Conservation (phyloP, 805 yeast genomes). For the Starmerella vaccinii region DNA sequence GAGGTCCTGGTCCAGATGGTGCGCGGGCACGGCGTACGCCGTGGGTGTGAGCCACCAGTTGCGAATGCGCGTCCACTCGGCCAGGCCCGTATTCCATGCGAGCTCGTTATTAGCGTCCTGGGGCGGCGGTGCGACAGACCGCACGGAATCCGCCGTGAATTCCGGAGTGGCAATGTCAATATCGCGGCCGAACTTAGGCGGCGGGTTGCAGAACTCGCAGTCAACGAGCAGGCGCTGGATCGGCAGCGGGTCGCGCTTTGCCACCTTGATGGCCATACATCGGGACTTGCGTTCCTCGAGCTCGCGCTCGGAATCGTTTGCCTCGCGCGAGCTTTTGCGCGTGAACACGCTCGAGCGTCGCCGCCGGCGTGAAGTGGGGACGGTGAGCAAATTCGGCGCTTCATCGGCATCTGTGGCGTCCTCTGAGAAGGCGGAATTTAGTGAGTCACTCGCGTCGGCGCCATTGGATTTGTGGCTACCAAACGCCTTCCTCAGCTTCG, state of each 20-base stretch:
- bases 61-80: slow-evolving; percentile 62
- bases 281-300: slow-evolving; percentile 23
- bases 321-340: slow-evolving; percentile 5
- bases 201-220: slow-evolving; percentile 29
- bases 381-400: not conserved
- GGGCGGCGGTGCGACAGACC: slow-evolving; percentile 11
- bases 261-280: slow-evolving; percentile 26
- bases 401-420: slow-evolving; percentile 1
- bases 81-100: slow-evolving; percentile 44
- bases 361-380: slow-evolving; percentile 15
- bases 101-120: slow-evolving; percentile 26
- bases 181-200: slow-evolving; percentile 22
- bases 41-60: slow-evolving; percentile 45
- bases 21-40: slow-evolving; percentile 21
- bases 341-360: slow-evolving; percentile 12
- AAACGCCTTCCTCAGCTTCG: slow-evolving; percentile 16
- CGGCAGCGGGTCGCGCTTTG: slow-evolving; percentile 27
- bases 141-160: slow-evolving; percentile 17
- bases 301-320: slow-evolving; percentile 16
- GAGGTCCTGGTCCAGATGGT: slow-evolving; percentile 25
- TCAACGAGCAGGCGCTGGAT: slow-evolving; percentile 27
- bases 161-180: slow-evolving; percentile 19
- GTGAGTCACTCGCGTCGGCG: not conserved
- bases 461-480: not conserved
- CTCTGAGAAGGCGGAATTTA: not conserved